Evolutionary conservation across 1,139 yeast species (phyloP), one percentile per base, ranked within the genome.

Genomic region (Scheffersomyces quercinus): DNA sequence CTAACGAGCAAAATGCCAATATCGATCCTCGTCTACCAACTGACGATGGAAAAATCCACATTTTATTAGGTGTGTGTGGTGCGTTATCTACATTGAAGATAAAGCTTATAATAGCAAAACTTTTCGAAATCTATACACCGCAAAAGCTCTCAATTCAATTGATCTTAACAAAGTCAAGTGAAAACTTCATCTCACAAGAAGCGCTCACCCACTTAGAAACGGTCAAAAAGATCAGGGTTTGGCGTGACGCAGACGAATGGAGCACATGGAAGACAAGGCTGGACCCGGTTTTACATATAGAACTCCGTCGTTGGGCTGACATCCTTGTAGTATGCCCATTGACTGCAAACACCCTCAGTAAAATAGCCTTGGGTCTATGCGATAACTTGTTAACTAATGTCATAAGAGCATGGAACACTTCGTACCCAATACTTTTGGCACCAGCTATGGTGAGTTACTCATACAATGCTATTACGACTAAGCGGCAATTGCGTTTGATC

Each of bases 241-340:
- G 97, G 97, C 78, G 88, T 57, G 97, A 91, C 62, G 73, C 77
- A 38, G 98, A 91, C 62, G 98, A 91, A 66, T 91, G 97, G 97
- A 76, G 72, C 38, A 83, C 89, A 3, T 90, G 97, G 97, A 78
- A 79, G 56, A 71, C 77, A 38, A 77, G 97, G 52, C 81, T 89
- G 40, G 97, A 90, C 65, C 97, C 97, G 1, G 97, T 90, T 28
- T 73, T 91, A 52, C 97, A 91, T 64, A 90, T 90, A 56, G 97
- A 91, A 67, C 73, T 91, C 47, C 81, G 97, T 53, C 79, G 96
- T 55, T 91, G 98, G 98, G 98, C 97, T 0, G 97, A 91, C 66
- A 84, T 91, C 29, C 73, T 91, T 42, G 77, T 90, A 31, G 85
- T 91, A 42, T 95, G 96, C 31, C 97, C 97, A 3, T 69, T 90